A percentile compares a stretch with the other conserved stretches of the same genome.
Evolutionary conservation across 257 asterid genomes (phyloP).

Genomic region (Capsicum pubescens): DNA sequence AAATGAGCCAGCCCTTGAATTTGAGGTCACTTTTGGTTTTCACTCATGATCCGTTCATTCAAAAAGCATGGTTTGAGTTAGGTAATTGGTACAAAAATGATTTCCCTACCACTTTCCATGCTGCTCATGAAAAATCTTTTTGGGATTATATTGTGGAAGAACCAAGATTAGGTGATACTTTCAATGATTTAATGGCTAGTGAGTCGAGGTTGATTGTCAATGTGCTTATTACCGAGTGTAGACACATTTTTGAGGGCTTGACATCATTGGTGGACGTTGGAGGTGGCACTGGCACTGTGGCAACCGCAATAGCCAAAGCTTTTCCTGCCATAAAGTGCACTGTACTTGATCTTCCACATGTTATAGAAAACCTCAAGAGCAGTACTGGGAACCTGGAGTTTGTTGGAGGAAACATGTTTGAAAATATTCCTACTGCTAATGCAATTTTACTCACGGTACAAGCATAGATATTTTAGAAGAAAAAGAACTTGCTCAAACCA

Average conservation of each 20-base stretch:
- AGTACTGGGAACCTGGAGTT: slow-evolving; percentile 1
- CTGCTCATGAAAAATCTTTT: background rate
- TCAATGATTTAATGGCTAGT: slow-evolving; percentile 9
- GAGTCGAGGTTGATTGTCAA: background rate
- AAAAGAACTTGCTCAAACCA: no score
- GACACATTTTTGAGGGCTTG: background rate
- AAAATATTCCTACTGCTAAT: slow-evolving; percentile 11
- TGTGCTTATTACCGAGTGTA: background rate
- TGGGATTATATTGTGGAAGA: background rate
- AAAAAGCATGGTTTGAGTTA: slow-evolving; percentile 24
- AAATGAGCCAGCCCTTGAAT: slow-evolving; percentile 27
- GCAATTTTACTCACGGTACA: slow-evolving; percentile 12
- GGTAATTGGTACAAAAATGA: slow-evolving; percentile 27
- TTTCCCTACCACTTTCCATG: background rate
- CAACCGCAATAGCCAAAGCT: background rate
- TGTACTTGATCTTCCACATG: slow-evolving; percentile 18
- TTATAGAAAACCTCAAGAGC: background rate
- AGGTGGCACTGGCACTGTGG: background rate
- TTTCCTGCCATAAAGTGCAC: background rate
- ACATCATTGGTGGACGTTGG: slow-evolving; percentile 3
- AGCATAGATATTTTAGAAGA: background rate
- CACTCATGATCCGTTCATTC: background rate
- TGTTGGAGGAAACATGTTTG: slow-evolving; percentile 17
- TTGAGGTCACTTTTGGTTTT: background rate
- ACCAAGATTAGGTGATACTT: background rate